phyloP scores from a whole-genome alignment of 2,329 filamentous ascomycete species.

The Colletotrichum lupini region DNA sequence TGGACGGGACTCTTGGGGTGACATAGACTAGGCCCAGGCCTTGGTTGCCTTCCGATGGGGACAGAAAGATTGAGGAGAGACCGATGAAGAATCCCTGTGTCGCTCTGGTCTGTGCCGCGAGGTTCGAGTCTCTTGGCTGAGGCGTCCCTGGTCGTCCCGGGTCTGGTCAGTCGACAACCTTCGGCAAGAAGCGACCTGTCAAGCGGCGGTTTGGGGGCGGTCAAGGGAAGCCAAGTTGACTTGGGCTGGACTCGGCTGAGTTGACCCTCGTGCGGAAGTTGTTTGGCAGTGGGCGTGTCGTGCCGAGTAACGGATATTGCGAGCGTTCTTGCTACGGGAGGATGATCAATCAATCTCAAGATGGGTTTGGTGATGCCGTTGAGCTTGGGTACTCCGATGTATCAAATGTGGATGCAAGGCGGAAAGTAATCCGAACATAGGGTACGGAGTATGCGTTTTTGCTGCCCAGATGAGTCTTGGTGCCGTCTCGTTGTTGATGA shows the following conservation, averaged over 20 bases:
- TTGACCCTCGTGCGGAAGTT: not conserved
- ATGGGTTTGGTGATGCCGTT: not conserved
- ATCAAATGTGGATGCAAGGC: not conserved
- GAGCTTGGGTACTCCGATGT: not conserved
- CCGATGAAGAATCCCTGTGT: slow-evolving; percentile 25
- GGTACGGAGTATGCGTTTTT: not conserved
- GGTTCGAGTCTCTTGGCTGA: slow-evolving; percentile 23
- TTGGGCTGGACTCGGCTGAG: not conserved
- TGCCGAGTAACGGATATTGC: not conserved
- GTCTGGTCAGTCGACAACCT: slow-evolving; percentile 6
- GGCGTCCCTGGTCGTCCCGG: slow-evolving; percentile 8
- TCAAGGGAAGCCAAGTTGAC: slow-evolving; percentile 26
- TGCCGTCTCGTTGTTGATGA: not conserved
- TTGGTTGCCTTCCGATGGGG: not conserved
- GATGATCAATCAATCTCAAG: not conserved
- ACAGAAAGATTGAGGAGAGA: not conserved
- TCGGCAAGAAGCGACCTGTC: slow-evolving; percentile 31
- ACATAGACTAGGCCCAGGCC: not conserved
- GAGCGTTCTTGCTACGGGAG: not conserved
- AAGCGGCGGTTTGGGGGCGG: slow-evolving; percentile 26
- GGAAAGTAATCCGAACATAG: not conserved
- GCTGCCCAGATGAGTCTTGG: not conserved
- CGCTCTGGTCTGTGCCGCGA: slow-evolving; percentile 33
- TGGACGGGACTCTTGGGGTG: not conserved
- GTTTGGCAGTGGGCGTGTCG: not conserved